phyloP scores from a whole-genome alignment of 441 rosid species.

The Erodium chrysanthum region DNA sequence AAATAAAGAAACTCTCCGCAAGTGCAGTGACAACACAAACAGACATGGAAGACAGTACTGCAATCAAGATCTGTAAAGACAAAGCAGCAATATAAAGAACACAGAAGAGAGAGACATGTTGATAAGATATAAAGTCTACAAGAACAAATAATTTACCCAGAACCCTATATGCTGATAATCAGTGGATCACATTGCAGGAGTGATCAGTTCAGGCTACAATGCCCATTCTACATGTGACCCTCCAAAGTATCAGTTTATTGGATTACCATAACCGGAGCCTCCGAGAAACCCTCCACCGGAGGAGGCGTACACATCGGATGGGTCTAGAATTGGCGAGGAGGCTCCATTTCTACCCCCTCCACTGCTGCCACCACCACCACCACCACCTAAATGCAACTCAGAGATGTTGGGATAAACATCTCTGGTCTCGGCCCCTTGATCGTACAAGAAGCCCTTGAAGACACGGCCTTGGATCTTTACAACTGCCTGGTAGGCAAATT shows the following conservation, averaged over 20 bases:
- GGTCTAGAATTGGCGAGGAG: no score
- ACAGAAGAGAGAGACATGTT: conserved; percentile 3
- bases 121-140: conserved; percentile 18
- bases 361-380: conserved; percentile 1
- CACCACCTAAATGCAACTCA: conserved; percentile 71
- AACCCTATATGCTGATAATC: conserved; percentile 24
- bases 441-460: conserved; percentile 82
- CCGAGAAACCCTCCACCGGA: conserved; percentile 47
- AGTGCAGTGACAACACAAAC: conserved; percentile 17
- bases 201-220: conserved; percentile 10
- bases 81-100: conserved; percentile 7
- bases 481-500: conserved; percentile 80
- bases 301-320: conserved; percentile 41
- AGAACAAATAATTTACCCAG: conserved; percentile 18
- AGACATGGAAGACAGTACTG: conserved; percentile 8
- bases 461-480: conserved; percentile 85
- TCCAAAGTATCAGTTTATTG: conserved; percentile 27
- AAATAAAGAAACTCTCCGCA: background rate
- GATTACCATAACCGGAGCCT: conserved; percentile 54
- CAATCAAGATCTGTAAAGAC: conserved; percentile 14
- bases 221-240: background rate
- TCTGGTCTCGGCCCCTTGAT: conserved; percentile 63
- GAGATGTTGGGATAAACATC: conserved; percentile 18
- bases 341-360: no score
- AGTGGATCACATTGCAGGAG: conserved; percentile 15